Evolutionary conservation across 2,329 filamentous ascomycete species (phyloP).

Genomic region (Clarireedia sp.): DNA sequence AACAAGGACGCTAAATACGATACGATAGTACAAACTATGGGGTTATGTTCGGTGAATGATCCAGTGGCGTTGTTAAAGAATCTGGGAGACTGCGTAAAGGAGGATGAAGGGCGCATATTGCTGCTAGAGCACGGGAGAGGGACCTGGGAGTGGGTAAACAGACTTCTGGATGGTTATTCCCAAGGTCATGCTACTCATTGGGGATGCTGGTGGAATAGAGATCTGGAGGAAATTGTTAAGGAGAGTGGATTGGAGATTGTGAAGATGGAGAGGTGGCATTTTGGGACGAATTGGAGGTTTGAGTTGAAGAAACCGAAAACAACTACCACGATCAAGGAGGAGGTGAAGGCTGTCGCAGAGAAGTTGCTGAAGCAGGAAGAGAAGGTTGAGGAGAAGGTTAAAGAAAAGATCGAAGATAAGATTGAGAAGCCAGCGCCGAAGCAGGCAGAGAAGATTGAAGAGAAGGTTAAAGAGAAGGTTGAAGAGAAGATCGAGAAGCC

Average conservation of each 20-base stretch:
- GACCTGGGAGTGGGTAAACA: conserved; percentile 46
- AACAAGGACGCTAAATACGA: conserved; percentile 40
- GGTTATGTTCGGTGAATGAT: conserved; percentile 53
- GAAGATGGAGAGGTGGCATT: conserved; percentile 42
- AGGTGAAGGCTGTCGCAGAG: neutral
- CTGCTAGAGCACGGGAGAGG: conserved; percentile 56
- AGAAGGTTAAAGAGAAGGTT: no score
- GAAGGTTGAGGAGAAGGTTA: neutral
- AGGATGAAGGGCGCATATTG: conserved; percentile 50
- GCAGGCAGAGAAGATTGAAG: no score
- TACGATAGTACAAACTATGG: conserved; percentile 57
- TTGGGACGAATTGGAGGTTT: conserved; percentile 51
- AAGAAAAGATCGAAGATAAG: neutral
- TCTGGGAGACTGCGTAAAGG: conserved; percentile 44
- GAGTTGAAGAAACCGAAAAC: conserved; percentile 37
- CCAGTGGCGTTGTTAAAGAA: conserved; percentile 46
- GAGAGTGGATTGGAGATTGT: conserved; percentile 52
- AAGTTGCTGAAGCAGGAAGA: neutral
- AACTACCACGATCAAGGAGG: neutral
- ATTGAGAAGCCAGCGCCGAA: neutral
- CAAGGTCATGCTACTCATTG: conserved; percentile 49
- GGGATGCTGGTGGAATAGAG: conserved; percentile 63
- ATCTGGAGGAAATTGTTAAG: conserved; percentile 47
- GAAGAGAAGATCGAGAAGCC: neutral
- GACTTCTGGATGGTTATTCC: conserved; percentile 47